phyloP scores from a whole-genome alignment of 768 basidiomycete genomes.

The Amanita polypyramis region DNA sequence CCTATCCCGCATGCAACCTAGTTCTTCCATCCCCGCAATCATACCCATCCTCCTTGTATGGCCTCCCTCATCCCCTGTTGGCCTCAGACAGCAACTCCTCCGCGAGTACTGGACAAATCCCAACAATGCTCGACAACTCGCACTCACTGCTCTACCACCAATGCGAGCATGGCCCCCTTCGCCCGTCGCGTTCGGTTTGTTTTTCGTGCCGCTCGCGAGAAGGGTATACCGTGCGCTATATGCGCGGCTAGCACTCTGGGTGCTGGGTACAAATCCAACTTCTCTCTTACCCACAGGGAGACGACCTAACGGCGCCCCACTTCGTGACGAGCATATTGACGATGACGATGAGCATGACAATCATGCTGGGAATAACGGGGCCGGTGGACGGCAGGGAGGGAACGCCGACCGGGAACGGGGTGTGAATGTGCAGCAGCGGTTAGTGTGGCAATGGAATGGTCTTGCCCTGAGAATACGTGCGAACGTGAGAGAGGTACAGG shows the following conservation, averaged over 20 bases:
- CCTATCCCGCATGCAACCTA: conserved; percentile 41
- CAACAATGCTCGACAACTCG: conserved; percentile 23
- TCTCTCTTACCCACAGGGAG: conserved; percentile 12
- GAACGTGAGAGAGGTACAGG: neutral
- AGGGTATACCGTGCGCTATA: conserved; percentile 32
- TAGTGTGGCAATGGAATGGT: conserved; percentile 12
- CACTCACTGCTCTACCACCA: conserved; percentile 12
- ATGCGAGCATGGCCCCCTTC: conserved; percentile 45
- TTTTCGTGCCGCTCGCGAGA: conserved; percentile 39
- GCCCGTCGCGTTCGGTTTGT: conserved; percentile 42
- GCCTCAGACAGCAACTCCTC: conserved; percentile 18
- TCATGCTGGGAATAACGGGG: neutral
- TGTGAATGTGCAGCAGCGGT: neutral
- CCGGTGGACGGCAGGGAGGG: neutral
- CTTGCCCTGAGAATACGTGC: conserved; percentile 3
- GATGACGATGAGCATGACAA: neutral
- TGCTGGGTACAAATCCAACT: conserved; percentile 30
- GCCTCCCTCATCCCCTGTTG: conserved; percentile 29
- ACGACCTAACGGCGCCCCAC: neutral
- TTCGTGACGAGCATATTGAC: neutral
- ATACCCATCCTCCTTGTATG: conserved; percentile 38
- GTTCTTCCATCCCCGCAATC: conserved; percentile 21
- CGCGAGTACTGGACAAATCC: conserved; percentile 23
- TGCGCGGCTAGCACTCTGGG: conserved; percentile 28
- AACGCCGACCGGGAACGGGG: neutral